phyloP scores from a whole-genome alignment of 495 filamentous ascomycete species.

The Penicillium goetzii region DNA sequence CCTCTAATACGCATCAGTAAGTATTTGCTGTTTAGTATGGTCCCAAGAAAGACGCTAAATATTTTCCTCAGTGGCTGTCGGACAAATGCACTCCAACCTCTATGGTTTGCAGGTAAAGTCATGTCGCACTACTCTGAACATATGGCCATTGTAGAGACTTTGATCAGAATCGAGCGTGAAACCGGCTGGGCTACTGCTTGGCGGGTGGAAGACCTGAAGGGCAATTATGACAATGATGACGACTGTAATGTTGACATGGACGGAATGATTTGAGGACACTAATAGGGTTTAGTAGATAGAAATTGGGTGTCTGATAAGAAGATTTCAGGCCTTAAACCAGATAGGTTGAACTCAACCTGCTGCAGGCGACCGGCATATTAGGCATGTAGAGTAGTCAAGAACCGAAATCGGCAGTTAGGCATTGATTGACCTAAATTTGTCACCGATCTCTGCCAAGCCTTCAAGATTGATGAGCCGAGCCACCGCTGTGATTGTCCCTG shows the following conservation, averaged over 20 bases:
- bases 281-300: not conserved
- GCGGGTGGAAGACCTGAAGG: slow-evolving; percentile 50
- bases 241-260: slow-evolving; percentile 32
- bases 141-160: slow-evolving; percentile 40
- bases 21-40: not conserved
- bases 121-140: slow-evolving; percentile 52
- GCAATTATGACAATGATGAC: slow-evolving; percentile 40
- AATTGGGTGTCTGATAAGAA: not conserved
- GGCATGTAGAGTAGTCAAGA: not conserved
- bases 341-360: not conserved
- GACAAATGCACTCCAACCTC: slow-evolving; percentile 52
- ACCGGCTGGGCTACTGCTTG: slow-evolving; percentile 51
- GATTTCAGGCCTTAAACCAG: not conserved
- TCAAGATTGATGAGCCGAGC: not conserved
- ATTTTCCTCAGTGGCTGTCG: slow-evolving; percentile 40
- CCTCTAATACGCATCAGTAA: slow-evolving; percentile 41
- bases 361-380: not conserved
- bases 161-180: slow-evolving; percentile 44
- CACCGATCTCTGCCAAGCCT: not conserved
- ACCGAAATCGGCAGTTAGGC: not conserved
- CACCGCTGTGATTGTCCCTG: not conserved
- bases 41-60: not conserved
- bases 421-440: not conserved
- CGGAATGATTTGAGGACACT: not conserved
- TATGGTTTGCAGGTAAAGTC: slow-evolving; percentile 50